Evolutionary conservation across 2,329 filamentous ascomycete genomes (phyloP).

Genomic region (Aphanoascus verrucosus): DNA sequence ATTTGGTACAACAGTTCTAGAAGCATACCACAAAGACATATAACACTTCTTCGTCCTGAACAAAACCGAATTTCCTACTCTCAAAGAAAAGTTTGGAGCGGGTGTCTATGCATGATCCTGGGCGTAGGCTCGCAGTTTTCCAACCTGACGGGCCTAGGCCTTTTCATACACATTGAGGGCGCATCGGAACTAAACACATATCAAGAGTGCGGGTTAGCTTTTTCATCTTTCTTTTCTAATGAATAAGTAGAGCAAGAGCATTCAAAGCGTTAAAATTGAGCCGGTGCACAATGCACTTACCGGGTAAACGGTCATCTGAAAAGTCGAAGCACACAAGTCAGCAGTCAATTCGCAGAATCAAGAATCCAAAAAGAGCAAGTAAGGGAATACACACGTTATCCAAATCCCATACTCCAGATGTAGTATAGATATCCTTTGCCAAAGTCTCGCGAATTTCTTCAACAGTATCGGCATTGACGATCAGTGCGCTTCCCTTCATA

Average conservation of each 20-base stretch:
- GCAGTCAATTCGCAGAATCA: conserved; percentile 3
- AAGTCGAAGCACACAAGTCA: background rate
- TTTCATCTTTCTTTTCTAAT: background rate
- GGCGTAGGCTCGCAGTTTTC: background rate
- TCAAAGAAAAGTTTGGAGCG: too few species aligned
- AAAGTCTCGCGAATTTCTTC: conserved; percentile 60
- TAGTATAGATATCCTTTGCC: conserved; percentile 61
- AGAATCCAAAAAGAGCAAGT: background rate
- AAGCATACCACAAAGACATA: too few species aligned
- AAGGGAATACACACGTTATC: conserved; percentile 43
- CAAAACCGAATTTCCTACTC: too few species aligned
- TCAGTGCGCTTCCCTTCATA: conserved; percentile 63
- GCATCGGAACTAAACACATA: conserved; percentile 12
- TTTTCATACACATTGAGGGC: conserved; percentile 11
- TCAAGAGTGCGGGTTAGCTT: background rate
- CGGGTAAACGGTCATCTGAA: conserved; percentile 14
- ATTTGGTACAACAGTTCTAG: too few species aligned
- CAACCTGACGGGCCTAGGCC: background rate
- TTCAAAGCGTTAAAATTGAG: background rate
- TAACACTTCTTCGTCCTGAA: too few species aligned
- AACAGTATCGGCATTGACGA: conserved; percentile 54
- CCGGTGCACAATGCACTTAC: conserved; percentile 8
- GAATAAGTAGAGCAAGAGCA: background rate
- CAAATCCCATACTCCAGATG: conserved; percentile 68
- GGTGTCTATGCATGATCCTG: too few species aligned